A percentile compares a stretch with the other conserved stretches of the same genome.
Evolutionary conservation across 148 eudicot genomes (phyloP).

Genomic region (Beta vulgaris): DNA sequence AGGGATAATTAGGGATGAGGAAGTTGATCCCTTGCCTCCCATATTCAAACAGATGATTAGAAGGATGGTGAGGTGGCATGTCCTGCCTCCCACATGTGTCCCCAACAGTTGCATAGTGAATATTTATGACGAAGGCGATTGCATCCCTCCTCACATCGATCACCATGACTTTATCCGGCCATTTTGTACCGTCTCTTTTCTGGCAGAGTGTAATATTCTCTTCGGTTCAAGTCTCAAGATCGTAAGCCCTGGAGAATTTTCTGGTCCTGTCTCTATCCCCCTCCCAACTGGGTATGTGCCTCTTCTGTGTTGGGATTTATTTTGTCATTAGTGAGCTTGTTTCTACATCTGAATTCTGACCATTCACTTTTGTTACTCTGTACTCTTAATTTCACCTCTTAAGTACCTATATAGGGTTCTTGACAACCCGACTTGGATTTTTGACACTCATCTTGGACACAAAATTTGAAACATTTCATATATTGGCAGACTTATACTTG

Average conservation of each 20-base stretch:
- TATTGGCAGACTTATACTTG: too few species aligned
- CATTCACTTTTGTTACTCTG: too few species aligned
- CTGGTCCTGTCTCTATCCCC: conserved; percentile 55
- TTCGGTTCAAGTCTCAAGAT: conserved; percentile 51
- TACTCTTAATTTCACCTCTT: too few species aligned
- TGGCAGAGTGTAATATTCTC: conserved; percentile 52
- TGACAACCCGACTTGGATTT: too few species aligned
- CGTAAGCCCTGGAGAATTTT: conserved; percentile 45
- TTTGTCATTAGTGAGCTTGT: too few species aligned
- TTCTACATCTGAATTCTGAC: too few species aligned
- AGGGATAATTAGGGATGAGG: conserved; percentile 57
- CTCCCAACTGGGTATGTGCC: conserved; percentile 58
- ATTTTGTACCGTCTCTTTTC: conserved; percentile 60
- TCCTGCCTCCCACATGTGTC: conserved; percentile 52
- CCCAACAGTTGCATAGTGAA: conserved; percentile 70
- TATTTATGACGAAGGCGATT: conserved; percentile 56
- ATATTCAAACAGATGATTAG: conserved; percentile 53
- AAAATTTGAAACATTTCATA: too few species aligned
- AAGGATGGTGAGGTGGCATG: conserved; percentile 59
- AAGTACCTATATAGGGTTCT: too few species aligned
- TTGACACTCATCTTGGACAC: too few species aligned
- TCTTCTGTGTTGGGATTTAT: too few species aligned
- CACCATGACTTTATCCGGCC: conserved; percentile 66
- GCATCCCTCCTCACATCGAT: conserved; percentile 70
- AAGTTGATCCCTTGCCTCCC: conserved; percentile 62